phyloP scores from a whole-genome alignment of 2,329 filamentous ascomycete species.

The Exophiala viscosa region DNA sequence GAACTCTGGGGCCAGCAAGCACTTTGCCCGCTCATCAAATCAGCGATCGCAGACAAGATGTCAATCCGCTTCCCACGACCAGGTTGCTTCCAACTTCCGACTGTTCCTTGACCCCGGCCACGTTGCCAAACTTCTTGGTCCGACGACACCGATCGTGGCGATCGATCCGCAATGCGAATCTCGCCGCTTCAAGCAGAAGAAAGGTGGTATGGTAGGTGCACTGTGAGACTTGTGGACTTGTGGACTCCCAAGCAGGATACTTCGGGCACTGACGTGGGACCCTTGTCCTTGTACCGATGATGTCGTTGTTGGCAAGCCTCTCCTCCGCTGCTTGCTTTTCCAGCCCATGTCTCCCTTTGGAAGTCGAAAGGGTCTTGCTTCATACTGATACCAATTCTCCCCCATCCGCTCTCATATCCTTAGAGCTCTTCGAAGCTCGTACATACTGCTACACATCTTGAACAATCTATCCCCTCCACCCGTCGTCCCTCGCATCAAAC shows the following conservation, averaged over 20 bases:
- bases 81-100: conserved; percentile 23
- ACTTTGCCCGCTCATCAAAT: background rate
- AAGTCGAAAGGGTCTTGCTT: background rate
- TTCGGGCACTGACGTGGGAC: background rate
- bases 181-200: conserved; percentile 13
- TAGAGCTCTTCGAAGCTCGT: background rate
- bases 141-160: conserved; percentile 2
- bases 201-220: background rate
- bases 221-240: background rate
- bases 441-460: background rate
- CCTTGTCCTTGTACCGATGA: conserved; percentile 17
- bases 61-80: conserved; percentile 4
- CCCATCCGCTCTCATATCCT: background rate
- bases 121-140: conserved; percentile 12
- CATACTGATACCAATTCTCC: background rate
- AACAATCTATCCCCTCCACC: background rate
- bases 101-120: background rate
- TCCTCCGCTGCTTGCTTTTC: conserved; percentile 7
- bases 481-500: background rate
- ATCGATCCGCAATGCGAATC: conserved; percentile 7
- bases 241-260: too few species aligned
- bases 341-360: conserved; percentile 2
- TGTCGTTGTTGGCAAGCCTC: conserved; percentile 18
- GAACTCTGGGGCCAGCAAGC: background rate
- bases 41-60: background rate